Base-by-base conservation (phyloP, 2,329 filamentous ascomycete species). In the Cladosporium sp. region DNA sequence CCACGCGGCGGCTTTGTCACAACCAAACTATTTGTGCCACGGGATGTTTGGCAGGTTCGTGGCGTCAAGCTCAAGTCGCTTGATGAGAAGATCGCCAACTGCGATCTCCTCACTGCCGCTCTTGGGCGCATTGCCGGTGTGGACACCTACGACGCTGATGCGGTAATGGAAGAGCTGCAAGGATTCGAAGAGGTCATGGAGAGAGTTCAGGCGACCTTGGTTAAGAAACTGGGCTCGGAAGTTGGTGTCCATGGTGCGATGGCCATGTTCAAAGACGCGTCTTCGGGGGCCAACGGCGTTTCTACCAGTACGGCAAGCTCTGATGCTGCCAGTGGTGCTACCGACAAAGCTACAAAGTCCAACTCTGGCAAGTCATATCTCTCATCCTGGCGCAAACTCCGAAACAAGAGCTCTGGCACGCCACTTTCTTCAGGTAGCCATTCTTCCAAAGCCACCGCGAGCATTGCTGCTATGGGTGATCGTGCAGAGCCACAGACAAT, bases 151-250 rank as follows among this genome's bases (percentile, higher is more conserved):
- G 92, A 98, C 65, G 91, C 92, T 0, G 92, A 96, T 64, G 88
- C 90, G 0, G 83, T 97, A 16, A 76, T 95, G 13, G 90, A 95
- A 60, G 93, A 98, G 67, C 93, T 98, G 85, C 90, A 97, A 66
- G 78, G 83, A 2, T 76, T 98, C 4, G 93, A 98, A 67, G 77
- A 77, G 32, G 79, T 96, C 25, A 77, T 98, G 25, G 92, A 97
- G 62, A 86, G 92, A 65, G 87, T 91, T 0, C 91, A 96, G 67
- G 71, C 76, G 0, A 77, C 79, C 3, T 73, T 97, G 36, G 73
- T 80, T 4, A 92, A 94, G 65, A 95, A 90, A 62, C 78, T 98
- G 3, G 92, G 93, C n/a, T 88, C 78, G 62, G 93, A 98, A 57
- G 93, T 98, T 9, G 93, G 93, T 9, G 82, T 91, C 2, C 84